Conservation (phyloP, 1,284 basidiomycete genomes). For the Anthracocystis panici-leucophaei region DNA sequence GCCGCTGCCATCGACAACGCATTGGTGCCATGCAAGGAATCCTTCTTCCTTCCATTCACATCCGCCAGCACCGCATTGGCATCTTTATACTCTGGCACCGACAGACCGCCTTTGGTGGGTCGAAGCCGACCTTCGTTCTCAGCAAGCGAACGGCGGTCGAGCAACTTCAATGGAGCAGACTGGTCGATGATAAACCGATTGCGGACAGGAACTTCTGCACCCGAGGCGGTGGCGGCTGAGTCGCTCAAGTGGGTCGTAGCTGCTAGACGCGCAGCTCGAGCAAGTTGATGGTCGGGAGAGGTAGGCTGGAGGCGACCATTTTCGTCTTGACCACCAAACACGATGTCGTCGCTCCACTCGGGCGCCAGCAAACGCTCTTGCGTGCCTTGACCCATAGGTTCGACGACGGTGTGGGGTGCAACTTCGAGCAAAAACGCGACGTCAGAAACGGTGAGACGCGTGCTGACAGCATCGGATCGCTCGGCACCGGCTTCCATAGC, state of each 20-base stretch:
- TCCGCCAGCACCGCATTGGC: conserved; percentile 27
- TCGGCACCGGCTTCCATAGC: conserved; percentile 24
- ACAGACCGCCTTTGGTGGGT: conserved; percentile 49
- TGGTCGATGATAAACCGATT: conserved; percentile 62
- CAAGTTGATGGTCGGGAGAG: conserved; percentile 35
- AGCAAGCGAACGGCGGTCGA: conserved; percentile 54
- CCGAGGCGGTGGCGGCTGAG: neutral
- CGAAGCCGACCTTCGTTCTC: conserved; percentile 43
- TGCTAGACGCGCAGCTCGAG: conserved; percentile 29
- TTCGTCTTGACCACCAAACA: conserved; percentile 21
- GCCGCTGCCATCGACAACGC: neutral
- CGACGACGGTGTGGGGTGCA: conserved; percentile 63
- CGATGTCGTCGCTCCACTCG: conserved; percentile 47
- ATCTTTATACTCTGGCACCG: conserved; percentile 33
- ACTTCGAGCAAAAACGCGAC: conserved; percentile 62
- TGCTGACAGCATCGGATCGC: conserved; percentile 21
- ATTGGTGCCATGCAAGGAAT: conserved; percentile 1
- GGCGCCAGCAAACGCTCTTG: conserved; percentile 62
- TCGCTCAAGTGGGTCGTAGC: conserved; percentile 58
- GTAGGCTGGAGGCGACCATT: neutral
- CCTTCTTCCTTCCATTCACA: conserved; percentile 47
- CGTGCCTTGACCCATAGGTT: conserved; percentile 66
- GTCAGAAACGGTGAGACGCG: conserved; percentile 59
- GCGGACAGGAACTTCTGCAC: conserved; percentile 27
- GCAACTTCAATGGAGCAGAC: conserved; percentile 56